A percentile compares a stretch with the other conserved stretches of the same genome.
These are phyloP conservation scores for Sphenostylis stenocarpa DNA, from an alignment of 306 rosid species.

Conservation along the genomic window DNA sequence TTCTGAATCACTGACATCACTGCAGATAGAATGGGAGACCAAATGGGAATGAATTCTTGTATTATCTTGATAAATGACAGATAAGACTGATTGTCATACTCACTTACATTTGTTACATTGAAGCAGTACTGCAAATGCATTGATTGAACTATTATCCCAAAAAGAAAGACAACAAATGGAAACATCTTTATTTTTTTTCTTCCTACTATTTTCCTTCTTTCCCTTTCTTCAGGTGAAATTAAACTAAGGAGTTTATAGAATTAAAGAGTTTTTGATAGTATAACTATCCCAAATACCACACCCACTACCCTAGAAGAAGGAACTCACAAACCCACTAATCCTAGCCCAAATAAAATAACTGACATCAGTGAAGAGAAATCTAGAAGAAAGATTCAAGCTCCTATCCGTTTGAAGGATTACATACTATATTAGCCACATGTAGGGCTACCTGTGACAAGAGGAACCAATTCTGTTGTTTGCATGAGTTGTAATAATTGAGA, in stretches of 20 bases:
- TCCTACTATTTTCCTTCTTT: neutral
- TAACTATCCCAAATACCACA: too few species aligned
- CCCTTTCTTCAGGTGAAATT: neutral
- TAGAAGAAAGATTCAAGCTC: too few species aligned
- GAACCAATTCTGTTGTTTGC: too few species aligned
- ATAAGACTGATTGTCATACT: neutral
- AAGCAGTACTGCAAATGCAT: constrained; percentile 14
- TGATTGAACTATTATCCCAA: constrained; percentile 11
- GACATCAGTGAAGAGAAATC: too few species aligned
- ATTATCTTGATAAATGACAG: constrained; percentile 17
- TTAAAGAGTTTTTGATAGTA: too few species aligned
- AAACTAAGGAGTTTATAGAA: neutral
- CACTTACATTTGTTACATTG: neutral
- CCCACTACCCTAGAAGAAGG: too few species aligned
- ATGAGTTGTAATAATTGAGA: too few species aligned
- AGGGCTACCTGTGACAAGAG: too few species aligned
- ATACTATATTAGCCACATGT: too few species aligned
- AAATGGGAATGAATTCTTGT: constrained; percentile 15
- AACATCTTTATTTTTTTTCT: neutral
- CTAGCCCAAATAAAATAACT: too few species aligned
- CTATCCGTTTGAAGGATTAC: too few species aligned
- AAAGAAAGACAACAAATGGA: neutral
- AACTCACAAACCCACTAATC: too few species aligned
- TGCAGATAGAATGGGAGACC: constrained; percentile 51
- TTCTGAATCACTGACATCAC: constrained; percentile 78